Base-by-base conservation (phyloP, 768 basidiomycete genomes). In the Macrocybe gigantea region DNA sequence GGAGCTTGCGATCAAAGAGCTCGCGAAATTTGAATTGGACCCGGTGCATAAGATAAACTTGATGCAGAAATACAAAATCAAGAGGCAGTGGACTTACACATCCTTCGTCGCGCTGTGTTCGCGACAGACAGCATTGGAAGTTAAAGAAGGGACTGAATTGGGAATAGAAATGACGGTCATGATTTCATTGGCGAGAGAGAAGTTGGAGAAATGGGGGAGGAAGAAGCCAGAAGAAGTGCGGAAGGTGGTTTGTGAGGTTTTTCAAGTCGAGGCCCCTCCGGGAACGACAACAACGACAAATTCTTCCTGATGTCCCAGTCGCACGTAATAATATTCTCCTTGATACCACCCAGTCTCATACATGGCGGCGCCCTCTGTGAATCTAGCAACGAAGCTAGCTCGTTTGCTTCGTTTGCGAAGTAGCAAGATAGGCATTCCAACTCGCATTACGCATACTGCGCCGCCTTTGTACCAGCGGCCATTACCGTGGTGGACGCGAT, bases 401-500 rank as follows among this genome's bases (percentile, higher is more conserved):
- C 52, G 43, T 5, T 10, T 56, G 33, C 43, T 55, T 33, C 49
- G 51, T 39, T 44, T 50, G 33, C 38, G 52, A 33, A 51, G 44
- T 35, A 33, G 43, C 14, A 47, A 44, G 14, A 35, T 31, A 12
- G 45, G 49, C n/a, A 41, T 38, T 45, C 31, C 43, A 34, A 40
- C 45, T 0, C 45, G 38, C 22, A 38, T 55, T 14, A 40, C 44
- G 2, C 31, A n/a, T 34, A 47, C 43, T 9, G 51, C 59, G 13
- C 47, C 60, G 7, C 49, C 62, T 29, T 38, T 72, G 33, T 68
- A 63, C 47, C 47, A 64, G 53, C 49, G 59, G 55, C 38, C 52
- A 47, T 44, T 63, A 56, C 54, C 67, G 49, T 54, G 61, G 62
- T 64, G 63, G 63, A 62, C 63, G 5, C 55, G 55, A 8, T 65